Percentiles rank a stretch among this genome's conserved stretches.
These are phyloP conservation scores for Trichoderma brevicompactum DNA, from an alignment of 2,329 filamentous ascomycete genomes.

Conservation along the genomic window DNA sequence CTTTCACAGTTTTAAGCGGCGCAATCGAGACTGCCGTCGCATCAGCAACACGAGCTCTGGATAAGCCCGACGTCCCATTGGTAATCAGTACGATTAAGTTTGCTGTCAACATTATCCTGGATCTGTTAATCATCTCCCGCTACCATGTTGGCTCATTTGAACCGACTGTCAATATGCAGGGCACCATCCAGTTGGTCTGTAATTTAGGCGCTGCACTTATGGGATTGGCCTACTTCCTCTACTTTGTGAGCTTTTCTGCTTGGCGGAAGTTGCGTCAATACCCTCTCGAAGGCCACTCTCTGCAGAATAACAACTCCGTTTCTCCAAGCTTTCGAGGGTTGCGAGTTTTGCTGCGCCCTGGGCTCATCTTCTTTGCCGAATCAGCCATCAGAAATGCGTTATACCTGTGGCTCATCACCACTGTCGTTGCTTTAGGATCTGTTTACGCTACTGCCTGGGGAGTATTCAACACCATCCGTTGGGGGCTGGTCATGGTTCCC, in stretches of 20 bases:
- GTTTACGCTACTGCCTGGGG: constrained; percentile 75
- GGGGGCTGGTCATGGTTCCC: constrained; percentile 76
- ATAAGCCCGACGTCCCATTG: constrained; percentile 70
- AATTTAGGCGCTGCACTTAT: constrained; percentile 58
- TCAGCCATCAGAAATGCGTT: constrained; percentile 70
- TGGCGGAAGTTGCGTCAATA: constrained; percentile 13
- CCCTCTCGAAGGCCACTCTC: background rate
- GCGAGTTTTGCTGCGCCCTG: constrained; percentile 58
- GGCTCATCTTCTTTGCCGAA: constrained; percentile 63
- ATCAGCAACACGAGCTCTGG: constrained; percentile 65
- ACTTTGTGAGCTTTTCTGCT: constrained; percentile 42
- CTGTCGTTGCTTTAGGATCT: constrained; percentile 64
- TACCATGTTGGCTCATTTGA: constrained; percentile 61
- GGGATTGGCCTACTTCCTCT: constrained; percentile 65
- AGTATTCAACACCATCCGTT: constrained; percentile 73
- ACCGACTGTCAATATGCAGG: constrained; percentile 68
- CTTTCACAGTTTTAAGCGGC: constrained; percentile 65
- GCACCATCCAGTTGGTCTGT: constrained; percentile 64
- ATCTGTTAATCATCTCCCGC: constrained; percentile 67
- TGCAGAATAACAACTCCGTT: constrained; percentile 31
- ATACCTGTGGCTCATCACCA: constrained; percentile 71
- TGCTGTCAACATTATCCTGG: constrained; percentile 67
- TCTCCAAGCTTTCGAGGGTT: constrained; percentile 51
- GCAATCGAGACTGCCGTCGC: constrained; percentile 67
- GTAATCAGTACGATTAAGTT: constrained; percentile 68